Evolutionary conservation across 306 rosid species (phyloP).

Genomic region (Parietaria judaica): DNA sequence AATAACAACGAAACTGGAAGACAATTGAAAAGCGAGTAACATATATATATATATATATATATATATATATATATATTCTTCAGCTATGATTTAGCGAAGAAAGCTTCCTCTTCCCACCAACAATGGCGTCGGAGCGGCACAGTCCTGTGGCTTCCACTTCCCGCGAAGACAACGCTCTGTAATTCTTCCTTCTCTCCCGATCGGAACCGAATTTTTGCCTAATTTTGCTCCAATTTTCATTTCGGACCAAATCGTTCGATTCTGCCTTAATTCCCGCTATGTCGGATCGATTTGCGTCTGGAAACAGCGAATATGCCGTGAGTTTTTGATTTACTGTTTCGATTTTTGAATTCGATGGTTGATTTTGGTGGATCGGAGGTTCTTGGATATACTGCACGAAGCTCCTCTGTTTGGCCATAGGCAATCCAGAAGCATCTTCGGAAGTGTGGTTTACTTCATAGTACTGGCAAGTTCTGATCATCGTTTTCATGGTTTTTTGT

Average conservation of each 20-base stretch:
- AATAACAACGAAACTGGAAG: no score
- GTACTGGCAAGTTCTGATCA: constrained; percentile 43
- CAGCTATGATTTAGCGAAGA: neutral
- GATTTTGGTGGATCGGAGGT: constrained; percentile 32
- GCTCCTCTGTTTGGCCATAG: constrained; percentile 92
- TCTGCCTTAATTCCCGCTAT: neutral
- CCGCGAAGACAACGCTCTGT: constrained; percentile 28
- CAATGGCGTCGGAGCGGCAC: constrained; percentile 27
- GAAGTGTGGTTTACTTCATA: constrained; percentile 72
- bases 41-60: no score
- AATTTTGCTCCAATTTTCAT: neutral
- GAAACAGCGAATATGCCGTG: neutral
- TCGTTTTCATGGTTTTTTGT: neutral
- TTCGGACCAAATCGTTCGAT: neutral
- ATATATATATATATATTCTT: no score
- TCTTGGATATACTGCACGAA: constrained; percentile 88
- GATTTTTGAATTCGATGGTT: neutral
- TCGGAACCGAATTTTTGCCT: neutral
- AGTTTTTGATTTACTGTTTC: neutral
- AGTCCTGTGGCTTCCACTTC: constrained; percentile 22
- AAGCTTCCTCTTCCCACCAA: neutral
- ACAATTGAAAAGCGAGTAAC: no score
- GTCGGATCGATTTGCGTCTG: neutral
- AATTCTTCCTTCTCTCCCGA: constrained; percentile 3
- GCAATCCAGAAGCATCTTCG: constrained; percentile 67